Evolutionary conservation across 163 green algal species (phyloP), one percentile per base, ranked within the genome.

Genomic region (Smithsoniella earleae): DNA sequence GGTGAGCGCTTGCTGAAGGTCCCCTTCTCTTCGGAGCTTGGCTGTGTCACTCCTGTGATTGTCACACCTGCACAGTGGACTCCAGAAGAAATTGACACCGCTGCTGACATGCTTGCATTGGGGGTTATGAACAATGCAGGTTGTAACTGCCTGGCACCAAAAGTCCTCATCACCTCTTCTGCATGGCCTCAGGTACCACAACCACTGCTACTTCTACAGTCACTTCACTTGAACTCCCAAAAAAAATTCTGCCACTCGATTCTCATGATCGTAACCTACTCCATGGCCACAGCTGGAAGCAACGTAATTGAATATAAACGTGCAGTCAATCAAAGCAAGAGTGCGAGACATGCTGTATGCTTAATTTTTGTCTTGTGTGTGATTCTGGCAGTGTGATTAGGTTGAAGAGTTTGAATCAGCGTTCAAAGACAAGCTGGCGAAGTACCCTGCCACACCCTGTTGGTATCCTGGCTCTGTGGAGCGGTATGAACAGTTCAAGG

Each of bases 1-100:
- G 73, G 76, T 5, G 75, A 80, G 62, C 78, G 75, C 1, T 0
- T 78, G 72, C 78, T 82, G 46, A 78, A 82, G 78, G 78, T 80
- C 22, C 78, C 78, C 36, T 78, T 82, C 30, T 78, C 75, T 30
- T 74, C 37, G 31, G 78, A 82, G 75, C 75, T 82, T 38, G 78
- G 78, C 66, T 77, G 74, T 37, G 34, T 82, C 16, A 77, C 78
- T 4, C 78, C 78, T 40, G 73, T 66, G 43, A 77, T 82, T 22
- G 34, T 81, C 3, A 36, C 65, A 3, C 22, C 28, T 46, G 64
- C 52, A 20, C n/a, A n/a, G 4, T 82, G 66, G 69, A 80, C 63
- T 25, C 22, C 33, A 43, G 20, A 55, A 30, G 27, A 82, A 64
- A 36, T 82, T 28, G 2, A 37, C 27, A 55, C 5, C 0, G 74